Percentiles rank a stretch among this genome's conserved stretches.
Conservation (phyloP, 1,139 yeast genomes). For the Pneumocystis sp. region DNA sequence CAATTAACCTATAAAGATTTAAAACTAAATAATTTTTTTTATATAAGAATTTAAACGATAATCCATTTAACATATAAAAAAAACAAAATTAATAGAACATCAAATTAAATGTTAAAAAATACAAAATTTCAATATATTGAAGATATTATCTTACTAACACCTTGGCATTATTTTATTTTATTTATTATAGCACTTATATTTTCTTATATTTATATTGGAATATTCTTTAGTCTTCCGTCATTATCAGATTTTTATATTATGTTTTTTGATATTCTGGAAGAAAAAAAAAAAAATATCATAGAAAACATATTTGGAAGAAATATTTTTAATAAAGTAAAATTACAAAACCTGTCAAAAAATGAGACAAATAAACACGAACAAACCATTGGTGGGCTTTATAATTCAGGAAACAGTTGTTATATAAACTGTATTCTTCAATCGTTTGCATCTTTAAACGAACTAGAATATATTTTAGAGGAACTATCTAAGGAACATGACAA, state of each 20-base stretch:
- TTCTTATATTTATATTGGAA: background rate
- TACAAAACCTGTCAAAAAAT: background rate
- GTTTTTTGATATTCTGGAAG: background rate
- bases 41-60: background rate
- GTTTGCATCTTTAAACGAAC: background rate
- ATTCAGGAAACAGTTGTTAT: background rate
- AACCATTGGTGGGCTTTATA: background rate
- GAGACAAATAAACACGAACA: background rate
- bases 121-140: background rate
- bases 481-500: background rate
- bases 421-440: background rate
- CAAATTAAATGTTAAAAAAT: background rate
- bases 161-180: background rate
- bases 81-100: background rate
- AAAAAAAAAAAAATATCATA: background rate
- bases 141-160: background rate
- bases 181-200: background rate
- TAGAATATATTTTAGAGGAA: background rate
- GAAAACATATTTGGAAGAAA: background rate
- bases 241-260: background rate
- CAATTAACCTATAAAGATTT: background rate
- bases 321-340: background rate
- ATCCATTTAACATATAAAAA: background rate
- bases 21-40: background rate
- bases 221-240: background rate